Percentiles rank a stretch among this genome's conserved stretches.
phyloP scores from a whole-genome alignment of 208 protist species.

The Tritrichomonas musculus region DNA sequence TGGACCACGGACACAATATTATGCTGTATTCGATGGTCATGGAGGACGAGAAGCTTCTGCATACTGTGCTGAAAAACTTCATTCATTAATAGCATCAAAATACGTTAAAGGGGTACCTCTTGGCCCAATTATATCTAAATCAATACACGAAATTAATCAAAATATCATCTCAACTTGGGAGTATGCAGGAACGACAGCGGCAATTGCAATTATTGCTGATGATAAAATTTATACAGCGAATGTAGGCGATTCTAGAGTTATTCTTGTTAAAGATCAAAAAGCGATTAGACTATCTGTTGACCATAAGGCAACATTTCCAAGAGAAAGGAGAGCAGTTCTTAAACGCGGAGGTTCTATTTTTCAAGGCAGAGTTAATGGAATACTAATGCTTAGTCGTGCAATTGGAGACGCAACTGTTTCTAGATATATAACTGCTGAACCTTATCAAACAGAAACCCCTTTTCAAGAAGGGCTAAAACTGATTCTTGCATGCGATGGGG shows the following conservation, averaged over 20 bases:
- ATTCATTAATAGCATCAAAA: background rate
- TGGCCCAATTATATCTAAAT: background rate
- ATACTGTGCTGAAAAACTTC: background rate
- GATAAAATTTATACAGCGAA: background rate
- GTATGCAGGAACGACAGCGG: background rate
- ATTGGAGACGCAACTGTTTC: background rate
- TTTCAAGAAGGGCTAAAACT: background rate
- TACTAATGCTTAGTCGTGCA: background rate
- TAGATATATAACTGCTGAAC: background rate
- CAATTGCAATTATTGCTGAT: background rate
- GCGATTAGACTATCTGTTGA: background rate
- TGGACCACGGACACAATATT: background rate
- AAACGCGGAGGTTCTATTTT: background rate
- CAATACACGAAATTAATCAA: background rate
- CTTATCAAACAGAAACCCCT: background rate
- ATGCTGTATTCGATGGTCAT: conserved; percentile 19
- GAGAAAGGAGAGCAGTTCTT: background rate
- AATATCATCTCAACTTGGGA: background rate
- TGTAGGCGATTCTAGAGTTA: background rate
- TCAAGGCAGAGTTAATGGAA: background rate
- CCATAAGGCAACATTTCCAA: background rate
- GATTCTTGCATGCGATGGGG: conserved; percentile 20
- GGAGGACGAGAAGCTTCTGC: background rate
- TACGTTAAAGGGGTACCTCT: background rate
- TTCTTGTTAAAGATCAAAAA: background rate